Evolutionary conservation across 177 flowering plant genomes (phyloP).

Genomic region (Tripterygium wilfordii): DNA sequence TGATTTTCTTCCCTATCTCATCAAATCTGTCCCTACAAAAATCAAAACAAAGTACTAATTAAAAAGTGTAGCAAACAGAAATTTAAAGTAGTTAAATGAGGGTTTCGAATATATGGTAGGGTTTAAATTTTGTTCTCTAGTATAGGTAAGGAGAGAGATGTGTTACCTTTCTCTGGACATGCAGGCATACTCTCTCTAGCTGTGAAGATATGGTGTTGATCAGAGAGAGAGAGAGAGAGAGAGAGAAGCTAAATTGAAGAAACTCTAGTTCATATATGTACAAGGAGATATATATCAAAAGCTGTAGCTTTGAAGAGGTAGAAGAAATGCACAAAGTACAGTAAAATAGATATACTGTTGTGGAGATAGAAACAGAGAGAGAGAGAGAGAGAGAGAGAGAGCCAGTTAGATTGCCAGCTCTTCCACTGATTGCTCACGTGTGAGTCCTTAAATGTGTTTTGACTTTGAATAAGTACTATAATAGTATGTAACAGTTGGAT

Average conservation of each 20-base stretch:
- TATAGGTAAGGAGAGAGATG: constrained; percentile 4
- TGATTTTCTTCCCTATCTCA: constrained; percentile 68
- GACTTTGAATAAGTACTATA: constrained; percentile 35
- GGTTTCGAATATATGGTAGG: no score
- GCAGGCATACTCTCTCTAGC: constrained; percentile 57
- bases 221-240: constrained; percentile 22
- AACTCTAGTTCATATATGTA: no score
- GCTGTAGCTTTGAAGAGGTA: no score
- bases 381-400: constrained; percentile 11
- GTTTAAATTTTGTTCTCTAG: no score
- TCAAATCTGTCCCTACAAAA: constrained; percentile 52
- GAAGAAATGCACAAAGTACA: constrained; percentile 11
- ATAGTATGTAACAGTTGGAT: no score
- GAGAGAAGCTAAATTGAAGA: constrained; percentile 12
- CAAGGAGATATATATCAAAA: no score
- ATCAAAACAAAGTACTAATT: no score
- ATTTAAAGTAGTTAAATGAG: no score
- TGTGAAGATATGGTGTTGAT: constrained; percentile 12
- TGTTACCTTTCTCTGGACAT: constrained; percentile 75
- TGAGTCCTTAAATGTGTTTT: constrained; percentile 28
- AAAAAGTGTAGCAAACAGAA: no score
- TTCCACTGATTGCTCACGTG: constrained; percentile 26
- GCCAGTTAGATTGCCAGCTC: constrained; percentile 16
- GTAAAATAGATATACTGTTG: no score
- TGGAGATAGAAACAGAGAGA: no score